Evolutionary conservation across 73 alveolate species (phyloP).

Genomic region (Paramecium pentaurelia): DNA sequence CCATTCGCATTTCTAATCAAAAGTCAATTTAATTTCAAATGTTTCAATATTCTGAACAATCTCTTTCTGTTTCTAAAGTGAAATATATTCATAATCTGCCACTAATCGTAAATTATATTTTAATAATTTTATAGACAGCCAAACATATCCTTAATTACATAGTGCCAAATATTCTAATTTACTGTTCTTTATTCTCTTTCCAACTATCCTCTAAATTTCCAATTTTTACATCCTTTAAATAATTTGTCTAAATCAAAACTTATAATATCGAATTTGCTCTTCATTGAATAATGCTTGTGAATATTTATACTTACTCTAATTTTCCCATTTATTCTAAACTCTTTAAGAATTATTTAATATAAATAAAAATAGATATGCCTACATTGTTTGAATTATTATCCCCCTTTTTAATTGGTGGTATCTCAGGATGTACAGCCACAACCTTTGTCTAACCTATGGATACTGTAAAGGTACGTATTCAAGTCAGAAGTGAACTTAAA

Average conservation of each 20-base stretch:
- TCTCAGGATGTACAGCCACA: conserved; percentile 83
- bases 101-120: not conserved
- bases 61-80: not conserved
- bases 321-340: too few species aligned
- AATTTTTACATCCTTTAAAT: not conserved
- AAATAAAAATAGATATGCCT: conserved; percentile 13
- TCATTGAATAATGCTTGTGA: not conserved
- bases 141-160: not conserved
- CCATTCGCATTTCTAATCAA: not conserved
- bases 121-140: not conserved
- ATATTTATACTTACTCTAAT: not conserved
- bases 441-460: conserved; percentile 80
- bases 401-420: conserved; percentile 80
- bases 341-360: not conserved
- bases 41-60: not conserved
- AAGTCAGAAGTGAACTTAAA: conserved; percentile 70
- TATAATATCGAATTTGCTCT: not conserved
- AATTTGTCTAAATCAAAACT: not conserved
- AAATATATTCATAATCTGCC: not conserved
- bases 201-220: not conserved
- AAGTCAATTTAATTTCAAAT: not conserved
- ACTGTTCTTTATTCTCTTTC: not conserved
- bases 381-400: not conserved
- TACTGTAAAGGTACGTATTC: conserved; percentile 81
- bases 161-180: not conserved